These are phyloP conservation scores for Lepraria neglecta DNA, from an alignment of 495 filamentous ascomycete genomes.

Conservation along the genomic window DNA sequence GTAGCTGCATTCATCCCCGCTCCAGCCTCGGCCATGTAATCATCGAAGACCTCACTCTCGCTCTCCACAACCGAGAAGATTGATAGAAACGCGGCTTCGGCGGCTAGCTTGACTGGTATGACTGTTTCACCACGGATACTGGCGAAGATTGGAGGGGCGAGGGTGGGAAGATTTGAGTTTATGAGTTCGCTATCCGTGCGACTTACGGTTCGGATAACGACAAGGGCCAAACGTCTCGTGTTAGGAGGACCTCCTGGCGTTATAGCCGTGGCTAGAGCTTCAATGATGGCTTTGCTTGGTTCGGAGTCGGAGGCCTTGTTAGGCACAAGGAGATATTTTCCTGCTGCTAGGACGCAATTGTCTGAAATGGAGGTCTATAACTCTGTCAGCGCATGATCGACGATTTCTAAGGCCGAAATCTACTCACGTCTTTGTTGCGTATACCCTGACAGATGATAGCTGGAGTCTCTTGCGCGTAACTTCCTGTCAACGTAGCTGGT, in stretches of 20 bases:
- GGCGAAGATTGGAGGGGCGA: constrained; percentile 80
- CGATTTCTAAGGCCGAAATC: not conserved
- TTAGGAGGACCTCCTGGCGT: constrained; percentile 69
- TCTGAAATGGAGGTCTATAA: constrained; percentile 71
- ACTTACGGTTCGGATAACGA: constrained; percentile 77
- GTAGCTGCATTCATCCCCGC: constrained; percentile 55
- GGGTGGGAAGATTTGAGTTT: constrained; percentile 66
- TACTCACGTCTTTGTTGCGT: constrained; percentile 59
- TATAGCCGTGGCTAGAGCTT: constrained; percentile 65
- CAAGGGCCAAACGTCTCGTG: constrained; percentile 80
- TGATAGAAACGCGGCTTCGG: constrained; percentile 90
- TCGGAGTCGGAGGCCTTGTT: constrained; percentile 44
- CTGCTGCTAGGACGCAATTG: constrained; percentile 87
- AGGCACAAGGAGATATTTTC: constrained; percentile 79
- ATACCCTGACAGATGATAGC: constrained; percentile 76
- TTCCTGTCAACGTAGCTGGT: constrained; percentile 56
- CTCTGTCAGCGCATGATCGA: constrained; percentile 6
- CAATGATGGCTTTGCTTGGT: constrained; percentile 68
- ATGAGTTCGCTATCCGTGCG: constrained; percentile 69
- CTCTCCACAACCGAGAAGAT: constrained; percentile 87
- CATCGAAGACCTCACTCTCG: constrained; percentile 82
- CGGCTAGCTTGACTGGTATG: constrained; percentile 94
- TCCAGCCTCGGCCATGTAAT: constrained; percentile 66
- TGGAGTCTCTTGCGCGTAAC: constrained; percentile 63
- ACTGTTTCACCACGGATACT: constrained; percentile 85